Evolutionary conservation across 805 yeast species (phyloP), one percentile per base, ranked within the genome.

Genomic region (Candida rishiriensis): DNA sequence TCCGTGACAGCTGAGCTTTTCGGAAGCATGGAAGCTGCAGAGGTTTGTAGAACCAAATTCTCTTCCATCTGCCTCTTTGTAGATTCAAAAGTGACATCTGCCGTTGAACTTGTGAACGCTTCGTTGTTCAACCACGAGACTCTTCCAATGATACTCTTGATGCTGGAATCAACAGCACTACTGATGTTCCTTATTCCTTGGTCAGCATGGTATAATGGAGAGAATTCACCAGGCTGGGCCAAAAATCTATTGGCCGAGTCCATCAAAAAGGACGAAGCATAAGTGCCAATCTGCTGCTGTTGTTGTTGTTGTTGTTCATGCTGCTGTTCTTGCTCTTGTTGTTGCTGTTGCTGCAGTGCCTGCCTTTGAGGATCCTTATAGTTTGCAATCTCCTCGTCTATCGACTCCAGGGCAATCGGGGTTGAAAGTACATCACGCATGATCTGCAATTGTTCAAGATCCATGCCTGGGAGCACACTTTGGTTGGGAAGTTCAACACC

Each of bases 171-270:
- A 14, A 66, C 65, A n/a, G 69, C 59, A 30, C 45, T 51, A 39
- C 68, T 62, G 13, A 66, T 61, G 10, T 61, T 57, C 40, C 64
- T 50, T 7, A 66, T 31, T 1, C 70, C 68, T 47, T 66, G 69
- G 44, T 66, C 68, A 1, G 70, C 68, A 37, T 59, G 60, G 34
- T 62, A 60, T 8, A 63, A 43, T 1, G 57, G 54, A 3, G 62
- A 47, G 29, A 59, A 59, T 28, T 59, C 63, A 11, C 54, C 17
- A 7, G 55, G 43, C 10, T 51, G 36, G 11, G 49, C 38, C 29
- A 52, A 30, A 13, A 49, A 47, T 29, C 43, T 43, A 16, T 51
- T 29, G 14, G 52, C 41, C 3, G 53, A 43, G 37, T 51, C 47
- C 18, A 51, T 14, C 35, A 48, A 34, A 41, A 38, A 41, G 9